These are phyloP conservation scores for Alternaria burnsii DNA, from an alignment of 2,329 filamentous ascomycete genomes.

Conservation along the genomic window DNA sequence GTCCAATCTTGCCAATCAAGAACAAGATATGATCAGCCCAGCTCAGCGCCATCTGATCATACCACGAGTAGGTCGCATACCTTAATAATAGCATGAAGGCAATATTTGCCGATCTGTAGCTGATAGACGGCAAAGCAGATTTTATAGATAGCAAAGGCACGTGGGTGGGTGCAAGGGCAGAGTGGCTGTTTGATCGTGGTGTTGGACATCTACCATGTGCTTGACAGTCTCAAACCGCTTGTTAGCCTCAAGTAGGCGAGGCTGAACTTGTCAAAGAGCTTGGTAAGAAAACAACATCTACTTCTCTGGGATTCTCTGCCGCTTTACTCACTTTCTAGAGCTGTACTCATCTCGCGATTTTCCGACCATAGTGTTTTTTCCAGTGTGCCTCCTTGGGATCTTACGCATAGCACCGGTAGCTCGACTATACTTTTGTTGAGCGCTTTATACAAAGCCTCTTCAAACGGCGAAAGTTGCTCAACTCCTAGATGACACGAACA, in stretches of 20 bases:
- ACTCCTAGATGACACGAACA: not conserved
- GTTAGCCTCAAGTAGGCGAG: not conserved
- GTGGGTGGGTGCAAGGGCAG: not conserved
- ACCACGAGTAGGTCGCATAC: not conserved
- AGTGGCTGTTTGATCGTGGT: not conserved
- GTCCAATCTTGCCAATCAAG: not conserved
- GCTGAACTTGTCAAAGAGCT: constrained; percentile 10
- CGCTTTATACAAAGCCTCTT: not conserved
- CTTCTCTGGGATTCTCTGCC: not conserved
- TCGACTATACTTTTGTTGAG: not conserved
- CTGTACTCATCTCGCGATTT: not conserved
- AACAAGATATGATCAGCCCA: not conserved
- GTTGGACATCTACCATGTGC: constrained; percentile 5
- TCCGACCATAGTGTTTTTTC: not conserved
- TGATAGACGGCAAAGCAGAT: not conserved
- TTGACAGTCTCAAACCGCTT: constrained; percentile 20
- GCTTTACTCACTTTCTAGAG: not conserved
- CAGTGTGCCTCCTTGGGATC: not conserved
- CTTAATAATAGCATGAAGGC: not conserved
- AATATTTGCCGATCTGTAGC: not conserved
- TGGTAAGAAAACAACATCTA: constrained; percentile 1
- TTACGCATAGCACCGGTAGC: not conserved
- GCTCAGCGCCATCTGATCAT: not conserved
- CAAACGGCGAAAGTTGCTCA: not conserved
- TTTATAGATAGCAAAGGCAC: not conserved